Percentiles rank a stretch among this genome's conserved stretches.
phyloP scores from a whole-genome alignment of 305 asterid species.

The Striga hermonthica region DNA sequence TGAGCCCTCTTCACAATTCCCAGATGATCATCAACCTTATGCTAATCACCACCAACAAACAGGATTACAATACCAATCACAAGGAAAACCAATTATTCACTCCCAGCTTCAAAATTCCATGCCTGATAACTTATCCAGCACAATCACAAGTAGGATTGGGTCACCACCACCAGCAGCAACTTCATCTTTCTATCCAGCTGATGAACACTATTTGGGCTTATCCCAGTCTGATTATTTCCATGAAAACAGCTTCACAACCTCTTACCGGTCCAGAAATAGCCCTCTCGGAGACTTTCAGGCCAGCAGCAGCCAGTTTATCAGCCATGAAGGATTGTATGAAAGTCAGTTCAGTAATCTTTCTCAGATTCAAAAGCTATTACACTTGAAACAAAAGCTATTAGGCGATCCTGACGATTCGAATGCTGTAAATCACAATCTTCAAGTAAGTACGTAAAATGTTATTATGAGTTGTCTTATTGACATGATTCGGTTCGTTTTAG shows the following conservation, averaged over 20 bases:
- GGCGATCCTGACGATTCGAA: slow-evolving; percentile 39
- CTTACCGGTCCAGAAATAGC: slow-evolving; percentile 30
- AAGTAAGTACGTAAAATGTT: slow-evolving; percentile 41
- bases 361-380: slow-evolving; percentile 45
- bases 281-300: slow-evolving; percentile 29
- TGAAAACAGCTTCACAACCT: slow-evolving; percentile 30
- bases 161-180: slow-evolving; percentile 34
- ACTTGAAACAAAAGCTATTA: slow-evolving; percentile 45
- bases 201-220: slow-evolving; percentile 53
- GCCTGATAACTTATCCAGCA: slow-evolving; percentile 35
- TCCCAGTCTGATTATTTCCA: slow-evolving; percentile 37
- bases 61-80: slow-evolving; percentile 31
- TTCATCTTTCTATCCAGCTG: slow-evolving; percentile 49
- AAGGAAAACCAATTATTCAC: slow-evolving; percentile 27
- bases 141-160: slow-evolving; percentile 51
- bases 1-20: slow-evolving; percentile 32
- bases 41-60: slow-evolving; percentile 30
- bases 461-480: too few species aligned
- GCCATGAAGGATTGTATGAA: slow-evolving; percentile 31
- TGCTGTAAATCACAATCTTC: slow-evolving; percentile 38
- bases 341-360: slow-evolving; percentile 38
- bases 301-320: slow-evolving; percentile 17
- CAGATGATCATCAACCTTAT: slow-evolving; percentile 28
- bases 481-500: too few species aligned
- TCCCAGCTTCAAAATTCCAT: slow-evolving; percentile 33